phyloP scores from a whole-genome alignment of 192 early-diverging fungal genomes.

The Spinellus fusiger region DNA sequence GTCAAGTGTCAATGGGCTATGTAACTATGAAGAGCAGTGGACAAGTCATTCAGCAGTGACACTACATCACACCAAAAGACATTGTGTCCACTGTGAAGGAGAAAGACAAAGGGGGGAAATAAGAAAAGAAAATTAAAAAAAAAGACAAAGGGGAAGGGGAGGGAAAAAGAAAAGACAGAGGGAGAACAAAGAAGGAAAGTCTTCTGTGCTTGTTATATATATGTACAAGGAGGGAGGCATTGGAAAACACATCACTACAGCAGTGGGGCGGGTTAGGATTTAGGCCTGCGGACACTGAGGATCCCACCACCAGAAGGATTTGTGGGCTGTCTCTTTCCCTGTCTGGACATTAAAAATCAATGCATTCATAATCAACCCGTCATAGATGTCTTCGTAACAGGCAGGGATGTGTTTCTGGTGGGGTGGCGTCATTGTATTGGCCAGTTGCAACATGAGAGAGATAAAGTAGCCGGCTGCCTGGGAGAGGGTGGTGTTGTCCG shows the following conservation, averaged over 20 bases:
- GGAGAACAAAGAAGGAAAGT: neutral
- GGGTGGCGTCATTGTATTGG: neutral
- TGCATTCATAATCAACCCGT: constrained; percentile 19
- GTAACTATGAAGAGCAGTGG: no score
- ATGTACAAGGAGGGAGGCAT: neutral
- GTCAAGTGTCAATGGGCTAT: no score
- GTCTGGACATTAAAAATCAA: constrained; percentile 7
- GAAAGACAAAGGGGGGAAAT: neutral
- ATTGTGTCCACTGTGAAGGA: no score
- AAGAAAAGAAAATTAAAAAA: neutral
- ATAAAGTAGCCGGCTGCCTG: neutral
- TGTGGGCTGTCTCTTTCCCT: neutral
- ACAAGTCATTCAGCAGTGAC: no score
- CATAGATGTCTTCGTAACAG: constrained; percentile 25
- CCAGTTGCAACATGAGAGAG: neutral
- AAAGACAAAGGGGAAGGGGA: neutral
- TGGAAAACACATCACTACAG: neutral
- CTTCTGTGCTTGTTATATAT: neutral
- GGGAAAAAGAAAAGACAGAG: neutral
- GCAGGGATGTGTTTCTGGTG: constrained; percentile 23
- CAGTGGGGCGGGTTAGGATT: neutral
- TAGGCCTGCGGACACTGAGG: neutral
- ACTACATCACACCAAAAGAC: no score
- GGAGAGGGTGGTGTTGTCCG: no score
- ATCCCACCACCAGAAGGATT: constrained; percentile 27